Conservation (phyloP, 1,284 basidiomycete genomes). For the Ganoderma lucidum region DNA sequence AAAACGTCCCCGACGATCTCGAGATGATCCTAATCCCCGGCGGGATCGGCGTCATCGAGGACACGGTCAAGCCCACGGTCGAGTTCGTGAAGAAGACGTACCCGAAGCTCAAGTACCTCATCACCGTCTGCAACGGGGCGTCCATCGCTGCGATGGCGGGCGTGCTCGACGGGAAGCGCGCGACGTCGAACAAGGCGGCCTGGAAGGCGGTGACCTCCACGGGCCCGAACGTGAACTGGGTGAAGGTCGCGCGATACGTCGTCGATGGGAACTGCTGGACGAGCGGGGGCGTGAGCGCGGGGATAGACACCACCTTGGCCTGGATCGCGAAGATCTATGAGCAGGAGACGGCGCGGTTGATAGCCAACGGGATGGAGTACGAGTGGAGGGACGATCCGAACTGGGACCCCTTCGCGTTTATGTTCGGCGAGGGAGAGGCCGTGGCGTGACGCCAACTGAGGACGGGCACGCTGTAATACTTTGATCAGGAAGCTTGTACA, state of each 20-base stretch:
- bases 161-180: constrained; percentile 50
- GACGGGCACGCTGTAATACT: too few relatives aligned
- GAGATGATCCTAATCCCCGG: constrained; percentile 56
- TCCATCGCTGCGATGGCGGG: constrained; percentile 48
- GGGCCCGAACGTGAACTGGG: constrained; percentile 41
- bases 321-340: constrained; percentile 11
- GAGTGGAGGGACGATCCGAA: constrained; percentile 14
- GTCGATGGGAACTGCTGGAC: constrained; percentile 50
- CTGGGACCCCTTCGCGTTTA: constrained; percentile 14
- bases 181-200: constrained; percentile 52
- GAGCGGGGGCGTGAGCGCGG: constrained; percentile 47
- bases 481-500: too few relatives aligned
- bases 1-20: constrained; percentile 45
- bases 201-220: constrained; percentile 31
- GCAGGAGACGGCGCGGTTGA: constrained; percentile 2
- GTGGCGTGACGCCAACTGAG: neutral
- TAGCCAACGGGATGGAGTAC: constrained; percentile 15
- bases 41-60: constrained; percentile 44
- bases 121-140: constrained; percentile 55
- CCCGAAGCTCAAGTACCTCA: constrained; percentile 47
- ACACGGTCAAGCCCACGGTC: constrained; percentile 38
- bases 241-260: constrained; percentile 48
- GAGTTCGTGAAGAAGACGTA: constrained; percentile 46
- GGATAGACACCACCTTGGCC: constrained; percentile 24
- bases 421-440: neutral